These are phyloP conservation scores for Macadamia tetraphylla DNA, from an alignment of 164 flowering plant genomes.

Conservation along the genomic window DNA sequence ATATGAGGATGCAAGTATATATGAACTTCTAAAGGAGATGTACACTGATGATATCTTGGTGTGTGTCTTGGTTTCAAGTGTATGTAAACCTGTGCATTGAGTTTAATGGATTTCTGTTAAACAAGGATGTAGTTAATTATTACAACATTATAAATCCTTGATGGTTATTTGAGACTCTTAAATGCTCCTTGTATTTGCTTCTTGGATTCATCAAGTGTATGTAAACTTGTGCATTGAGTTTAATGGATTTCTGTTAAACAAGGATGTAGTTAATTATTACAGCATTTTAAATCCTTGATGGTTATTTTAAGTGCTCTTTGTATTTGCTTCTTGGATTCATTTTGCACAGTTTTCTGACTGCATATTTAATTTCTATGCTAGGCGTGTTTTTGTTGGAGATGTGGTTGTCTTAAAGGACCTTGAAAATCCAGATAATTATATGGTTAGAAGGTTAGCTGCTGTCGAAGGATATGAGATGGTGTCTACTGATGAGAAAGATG, in stretches of 20 bases:
- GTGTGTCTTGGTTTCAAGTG: too few species aligned
- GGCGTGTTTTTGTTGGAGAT: constrained; percentile 86
- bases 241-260: background rate
- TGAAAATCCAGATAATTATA: constrained; percentile 38
- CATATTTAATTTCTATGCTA: constrained; percentile 19
- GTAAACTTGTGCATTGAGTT: too few species aligned
- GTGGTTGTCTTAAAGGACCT: constrained; percentile 88
- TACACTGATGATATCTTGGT: too few species aligned
- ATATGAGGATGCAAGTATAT: too few species aligned
- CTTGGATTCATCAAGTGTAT: too few species aligned
- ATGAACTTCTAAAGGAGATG: too few species aligned
- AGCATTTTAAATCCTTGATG: too few species aligned
- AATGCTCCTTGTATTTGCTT: background rate
- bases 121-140: background rate
- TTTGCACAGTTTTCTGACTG: too few species aligned
- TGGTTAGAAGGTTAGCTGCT: constrained; percentile 92
- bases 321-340: too few species aligned
- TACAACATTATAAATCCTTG: too few species aligned
- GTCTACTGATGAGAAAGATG: constrained; percentile 77
- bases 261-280: background rate
- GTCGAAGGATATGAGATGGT: constrained; percentile 87
- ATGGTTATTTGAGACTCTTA: background rate
- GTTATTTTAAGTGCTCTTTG: background rate
- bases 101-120: too few species aligned
- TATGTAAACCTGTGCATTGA: too few species aligned